Evolutionary conservation across 2,329 filamentous ascomycete genomes (phyloP), one percentile per base, ranked within the genome.

Genomic region (Exophiala alcalophila): DNA sequence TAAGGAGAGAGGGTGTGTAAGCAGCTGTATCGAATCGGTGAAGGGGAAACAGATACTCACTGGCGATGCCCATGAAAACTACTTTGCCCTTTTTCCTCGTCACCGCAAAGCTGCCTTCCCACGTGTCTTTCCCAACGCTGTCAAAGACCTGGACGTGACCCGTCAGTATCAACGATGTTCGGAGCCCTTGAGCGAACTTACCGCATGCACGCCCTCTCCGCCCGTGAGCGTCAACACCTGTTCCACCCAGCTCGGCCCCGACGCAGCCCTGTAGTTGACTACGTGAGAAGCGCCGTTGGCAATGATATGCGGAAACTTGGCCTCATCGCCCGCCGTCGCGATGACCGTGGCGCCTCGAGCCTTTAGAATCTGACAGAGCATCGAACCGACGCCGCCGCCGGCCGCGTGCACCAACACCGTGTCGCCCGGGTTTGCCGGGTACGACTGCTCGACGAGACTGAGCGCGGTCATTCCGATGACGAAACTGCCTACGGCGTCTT

Each of bases 331-430:
- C 0, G 86, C 86, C 3, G 87, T 91, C 1, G 81, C 89, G 57
- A 96, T 92, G 14, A 83, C 79, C 55, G 78, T 79, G 8, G 86
- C 89, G 1, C 88, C 88, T 2, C 89, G 71, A 0, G 74, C 70
- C 54, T 76, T 77, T 24, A 94, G 68, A 54, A 94, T 67, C 71
- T 94, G 87, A 19, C 34, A 36, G 18, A 95, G 73, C 65, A 85
- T 77, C 29, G 83, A 68, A 0, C 86, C 86, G 0, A 88, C 86
- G 11, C 89, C 89, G 11, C 89, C 89, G 0, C 88, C 88, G 0
- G 89, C 89, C 0, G 89, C 89, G 56, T 92, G 87, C 11, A 95
- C 80, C 2, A 95, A 77, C 0, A 88, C 74, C 81, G 84, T 92
- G 55, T 94, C 86, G 1, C 83, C 86, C 53, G 78, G 73, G 61